Base-by-base conservation (phyloP, 1,139 yeast species). In the Geotrichum bryndzae region DNA sequence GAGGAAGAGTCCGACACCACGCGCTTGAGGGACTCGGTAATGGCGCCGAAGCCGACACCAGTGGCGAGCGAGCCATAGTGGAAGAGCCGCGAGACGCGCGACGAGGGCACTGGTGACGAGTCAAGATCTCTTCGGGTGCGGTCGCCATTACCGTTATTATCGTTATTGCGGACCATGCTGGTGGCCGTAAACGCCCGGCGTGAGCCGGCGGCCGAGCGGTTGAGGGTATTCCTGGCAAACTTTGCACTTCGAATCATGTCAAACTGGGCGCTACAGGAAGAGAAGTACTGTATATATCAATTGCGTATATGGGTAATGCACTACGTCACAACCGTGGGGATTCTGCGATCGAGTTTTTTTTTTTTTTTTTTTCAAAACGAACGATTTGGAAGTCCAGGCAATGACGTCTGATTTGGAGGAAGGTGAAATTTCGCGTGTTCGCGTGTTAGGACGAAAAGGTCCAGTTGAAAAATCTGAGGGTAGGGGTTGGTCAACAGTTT, bases 11-110 rank as follows among this genome's bases (percentile, higher is more conserved):
- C 29, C 27, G 31, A 25, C 41, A 35, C 25, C 62, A 85, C 81
- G 57, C 91, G 85, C 63, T 86, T 82, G 58, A 92, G 73, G 1
- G 96, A 88, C 68, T 91, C 96, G 33, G 85, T 79, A 1, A 96
- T 85, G 48, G 90, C 95, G 48, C 96, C 94, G 29, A 90, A 68
- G 1, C 97, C 96, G 72, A 94, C 85, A 0, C 95, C 91, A 0
- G 98, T 96, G 1, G 98, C 99, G 55, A 94, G 78, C 2, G 90
- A 80, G 5, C 99, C 98, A 72, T 92, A 94, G 74, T 94, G 99
- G 72, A 91, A 90, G 59, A 94, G 80, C 65, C 99, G 81, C 22
- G 92, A 90, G 46, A 94, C 75, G 69, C 97, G 82, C 0, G 96
- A 83, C 25, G 95, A 81, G 2, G 99, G 99, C 22, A 94, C 95